phyloP scores from a whole-genome alignment of 352 stramenopile genomes.

The Paralagenidium karlingii region DNA sequence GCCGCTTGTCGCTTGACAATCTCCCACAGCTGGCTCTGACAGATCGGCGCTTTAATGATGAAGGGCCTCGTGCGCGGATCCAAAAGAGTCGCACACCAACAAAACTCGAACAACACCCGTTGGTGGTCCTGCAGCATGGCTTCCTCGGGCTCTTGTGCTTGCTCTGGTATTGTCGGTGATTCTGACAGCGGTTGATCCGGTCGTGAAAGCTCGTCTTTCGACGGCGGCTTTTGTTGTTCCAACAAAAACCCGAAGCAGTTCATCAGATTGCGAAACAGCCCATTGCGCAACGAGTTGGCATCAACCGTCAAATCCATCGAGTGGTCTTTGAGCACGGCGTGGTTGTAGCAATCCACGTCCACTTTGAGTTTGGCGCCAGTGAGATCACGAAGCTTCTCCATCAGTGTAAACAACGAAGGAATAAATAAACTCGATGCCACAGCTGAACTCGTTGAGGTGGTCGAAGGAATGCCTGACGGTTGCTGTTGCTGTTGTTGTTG shows the following conservation, averaged over 20 bases:
- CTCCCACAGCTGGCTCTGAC: constrained; percentile 48
- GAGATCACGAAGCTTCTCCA: constrained; percentile 38
- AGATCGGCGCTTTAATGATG: constrained; percentile 56
- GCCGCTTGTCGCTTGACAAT: constrained; percentile 46
- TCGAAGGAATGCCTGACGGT: too few relatives aligned
- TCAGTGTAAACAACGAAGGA: constrained; percentile 48
- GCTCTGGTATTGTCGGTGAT: constrained; percentile 28
- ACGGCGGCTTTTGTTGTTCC: too few relatives aligned
- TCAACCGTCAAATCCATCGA: constrained; percentile 2
- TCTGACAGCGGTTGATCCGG: too few relatives aligned
- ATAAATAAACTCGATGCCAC: constrained; percentile 55
- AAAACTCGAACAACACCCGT: constrained; percentile 48
- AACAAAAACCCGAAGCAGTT: too few relatives aligned
- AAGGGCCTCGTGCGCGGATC: constrained; percentile 63
- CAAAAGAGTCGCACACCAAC: constrained; percentile 58
- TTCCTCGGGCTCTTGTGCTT: constrained; percentile 25
- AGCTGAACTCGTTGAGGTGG: too few relatives aligned
- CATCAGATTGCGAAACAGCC: too few relatives aligned
- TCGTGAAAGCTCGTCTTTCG: too few relatives aligned
- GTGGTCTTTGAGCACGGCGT: too few relatives aligned
- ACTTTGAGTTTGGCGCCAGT: constrained; percentile 3
- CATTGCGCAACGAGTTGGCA: too few relatives aligned
- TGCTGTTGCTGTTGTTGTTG: too few relatives aligned
- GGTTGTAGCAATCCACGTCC: too few relatives aligned
- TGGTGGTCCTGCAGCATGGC: too few relatives aligned